phyloP scores from a whole-genome alignment of 768 basidiomycete genomes.

The Aureoboletus auriporus region DNA sequence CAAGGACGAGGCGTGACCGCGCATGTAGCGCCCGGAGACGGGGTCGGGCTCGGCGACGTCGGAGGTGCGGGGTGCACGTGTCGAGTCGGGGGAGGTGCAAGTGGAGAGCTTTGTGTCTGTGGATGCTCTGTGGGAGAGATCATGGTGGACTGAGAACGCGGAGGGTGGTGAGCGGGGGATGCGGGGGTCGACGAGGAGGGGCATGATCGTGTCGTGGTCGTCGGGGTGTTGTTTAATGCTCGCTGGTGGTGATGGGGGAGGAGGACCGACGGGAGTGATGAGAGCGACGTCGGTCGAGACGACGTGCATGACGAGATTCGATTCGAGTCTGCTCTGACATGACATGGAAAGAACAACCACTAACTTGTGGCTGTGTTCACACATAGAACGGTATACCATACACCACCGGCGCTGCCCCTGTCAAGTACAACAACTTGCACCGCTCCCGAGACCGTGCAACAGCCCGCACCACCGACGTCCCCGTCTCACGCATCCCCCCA shows the following conservation, averaged over 20 bases:
- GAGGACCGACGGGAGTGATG: slow-evolving; percentile 40
- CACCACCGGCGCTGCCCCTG: slow-evolving; percentile 91
- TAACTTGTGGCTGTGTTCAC: slow-evolving; percentile 28
- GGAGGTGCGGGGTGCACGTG: slow-evolving; percentile 8
- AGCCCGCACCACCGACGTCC: slow-evolving; percentile 62
- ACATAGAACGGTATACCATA: slow-evolving; percentile 96
- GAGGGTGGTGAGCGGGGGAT: slow-evolving; percentile 20
- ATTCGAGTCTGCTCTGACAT: too few relatives aligned
- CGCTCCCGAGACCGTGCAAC: slow-evolving; percentile 73
- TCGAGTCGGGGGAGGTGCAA: too few relatives aligned
- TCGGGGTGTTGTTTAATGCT: slow-evolving; percentile 28
- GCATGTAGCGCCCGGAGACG: slow-evolving; percentile 16
- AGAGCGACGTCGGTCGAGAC: slow-evolving; percentile 18
- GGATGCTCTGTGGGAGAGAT: slow-evolving; percentile 43
- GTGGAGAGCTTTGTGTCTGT: slow-evolving; percentile 46
- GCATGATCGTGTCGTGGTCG: background rate
- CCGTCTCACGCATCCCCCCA: background rate
- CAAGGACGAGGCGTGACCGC: slow-evolving; percentile 18
- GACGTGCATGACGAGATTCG: slow-evolving; percentile 24
- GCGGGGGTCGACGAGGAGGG: too few relatives aligned
- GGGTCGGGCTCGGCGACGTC: slow-evolving; percentile 7
- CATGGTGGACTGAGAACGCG: slow-evolving; percentile 20
- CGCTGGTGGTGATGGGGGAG: slow-evolving; percentile 52
- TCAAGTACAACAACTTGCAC: slow-evolving; percentile 90
- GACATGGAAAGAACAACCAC: too few relatives aligned